These are phyloP conservation scores for Agroathelia rolfsii DNA, from an alignment of 1,284 basidiomycete species.

Conservation along the genomic window DNA sequence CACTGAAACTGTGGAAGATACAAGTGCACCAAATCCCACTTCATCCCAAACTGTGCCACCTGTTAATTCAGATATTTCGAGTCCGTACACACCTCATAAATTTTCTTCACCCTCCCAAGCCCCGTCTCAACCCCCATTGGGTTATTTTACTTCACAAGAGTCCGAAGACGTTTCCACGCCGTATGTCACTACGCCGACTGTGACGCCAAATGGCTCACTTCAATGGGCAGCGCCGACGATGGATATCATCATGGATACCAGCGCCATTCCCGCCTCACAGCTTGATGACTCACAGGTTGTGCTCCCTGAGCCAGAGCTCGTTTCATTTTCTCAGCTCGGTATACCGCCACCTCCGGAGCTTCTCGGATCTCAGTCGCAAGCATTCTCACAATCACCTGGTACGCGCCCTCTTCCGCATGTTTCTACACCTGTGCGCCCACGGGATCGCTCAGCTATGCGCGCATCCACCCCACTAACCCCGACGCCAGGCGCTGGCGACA, in stretches of 20 bases:
- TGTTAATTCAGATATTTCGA: constrained; percentile 4
- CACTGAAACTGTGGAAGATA: constrained; percentile 38
- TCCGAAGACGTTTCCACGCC: too few species aligned
- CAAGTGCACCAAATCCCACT: constrained; percentile 12
- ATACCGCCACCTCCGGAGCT: constrained; percentile 20
- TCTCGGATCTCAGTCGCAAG: neutral
- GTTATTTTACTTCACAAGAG: constrained; percentile 28
- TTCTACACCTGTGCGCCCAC: neutral
- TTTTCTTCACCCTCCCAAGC: constrained; percentile 15
- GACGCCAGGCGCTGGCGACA: too few species aligned
- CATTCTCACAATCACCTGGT: neutral
- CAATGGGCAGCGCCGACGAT: too few species aligned
- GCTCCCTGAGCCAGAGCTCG: constrained; percentile 17
- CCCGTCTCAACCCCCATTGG: constrained; percentile 19
- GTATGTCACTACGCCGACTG: constrained; percentile 38
- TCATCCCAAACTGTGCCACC: constrained; percentile 13
- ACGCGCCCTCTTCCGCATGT: neutral
- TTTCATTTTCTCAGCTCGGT: constrained; percentile 27
- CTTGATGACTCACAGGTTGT: constrained; percentile 25
- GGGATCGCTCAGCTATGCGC: too few species aligned
- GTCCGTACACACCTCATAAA: constrained; percentile 6
- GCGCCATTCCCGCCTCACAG: constrained; percentile 27
- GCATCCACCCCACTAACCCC: too few species aligned
- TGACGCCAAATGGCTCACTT: constrained; percentile 46
- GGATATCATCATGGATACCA: constrained; percentile 22